A percentile compares a stretch with the other conserved stretches of the same genome.
Conservation (phyloP, 2,329 filamentous ascomycete genomes). For the Penicillium olsonii region DNA sequence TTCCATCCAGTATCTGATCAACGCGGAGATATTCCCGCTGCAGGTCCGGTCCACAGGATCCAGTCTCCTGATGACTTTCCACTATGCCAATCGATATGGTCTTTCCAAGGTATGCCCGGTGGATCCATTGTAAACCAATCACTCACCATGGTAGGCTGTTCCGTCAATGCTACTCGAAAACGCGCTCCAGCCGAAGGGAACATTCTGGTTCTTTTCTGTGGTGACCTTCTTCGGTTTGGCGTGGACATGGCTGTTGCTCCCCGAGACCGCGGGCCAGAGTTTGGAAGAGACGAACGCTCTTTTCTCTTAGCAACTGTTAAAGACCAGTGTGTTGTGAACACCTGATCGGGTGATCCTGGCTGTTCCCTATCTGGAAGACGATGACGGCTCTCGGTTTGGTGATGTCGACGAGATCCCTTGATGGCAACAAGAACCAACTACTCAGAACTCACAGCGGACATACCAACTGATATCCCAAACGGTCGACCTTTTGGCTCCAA, state of each 20-base stretch:
- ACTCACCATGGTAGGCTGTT: conserved; percentile 8
- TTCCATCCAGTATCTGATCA: conserved; percentile 49
- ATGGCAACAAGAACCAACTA: too few relatives aligned
- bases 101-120: conserved; percentile 1
- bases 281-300: conserved; percentile 24
- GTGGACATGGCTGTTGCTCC: conserved; percentile 71
- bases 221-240: conserved; percentile 66
- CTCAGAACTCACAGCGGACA: too few relatives aligned
- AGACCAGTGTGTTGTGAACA: too few relatives aligned
- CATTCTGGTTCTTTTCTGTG: conserved; percentile 72
- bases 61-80: conserved; percentile 48
- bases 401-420: too few relatives aligned
- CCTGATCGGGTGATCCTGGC: too few relatives aligned
- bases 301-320: too few relatives aligned
- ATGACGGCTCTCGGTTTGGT: too few relatives aligned
- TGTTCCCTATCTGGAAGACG: too few relatives aligned
- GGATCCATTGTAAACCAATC: background rate
- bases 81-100: conserved; percentile 41
- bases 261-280: conserved; percentile 65
- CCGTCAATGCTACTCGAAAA: conserved; percentile 24
- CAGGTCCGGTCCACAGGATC: conserved; percentile 45
- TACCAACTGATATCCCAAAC: too few relatives aligned
- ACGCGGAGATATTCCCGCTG: conserved; percentile 49
- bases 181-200: conserved; percentile 58
- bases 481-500: too few relatives aligned